Base-by-base conservation (phyloP, 306 rosid genomes). In the Trichosanthes cucumerina region DNA sequence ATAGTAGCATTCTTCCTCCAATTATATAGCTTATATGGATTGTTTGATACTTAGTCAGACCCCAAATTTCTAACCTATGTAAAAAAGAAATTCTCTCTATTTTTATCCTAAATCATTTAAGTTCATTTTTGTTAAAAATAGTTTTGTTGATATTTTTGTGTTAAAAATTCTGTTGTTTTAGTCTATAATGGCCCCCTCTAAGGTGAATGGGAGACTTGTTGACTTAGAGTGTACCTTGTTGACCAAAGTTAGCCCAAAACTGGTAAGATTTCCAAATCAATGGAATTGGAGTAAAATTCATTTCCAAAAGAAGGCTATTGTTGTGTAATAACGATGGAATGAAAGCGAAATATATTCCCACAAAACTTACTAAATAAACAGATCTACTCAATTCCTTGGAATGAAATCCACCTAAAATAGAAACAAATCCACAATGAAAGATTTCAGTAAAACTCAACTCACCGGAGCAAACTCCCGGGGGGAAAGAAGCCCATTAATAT, bases 381-480 rank as follows among this genome's bases (percentile, higher is more conserved):
- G 1, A 31, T 63, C 38, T 5, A 59, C 18, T 26, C 43, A 13
- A 12, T 63, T 63, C 36, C 39, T 31, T 63, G 28, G 12, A 13
- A 21, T n/a, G 28, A 54, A 54, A 57, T 44, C 15, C 15, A 13
- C 4, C 1, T 5, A 56, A n/a, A n/a, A 54, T 5, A 4, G 9
- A 54, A 18, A 19, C 21, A 54, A 4, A 19, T 63, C 23, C 4
- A 66, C 7, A 36, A 38, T 1, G 28, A 11, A 66, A 66, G 9
- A 19, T 33, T 64, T 65, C 2, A 63, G 44, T 1, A 66, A 36
- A 18, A 66, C 28, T 18, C 2, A 0, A 68, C 75, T 68, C 53
- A 68, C 75, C 31, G 75, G 75, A 68, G 75, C 75, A 41, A 68
- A 41, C 46, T 68, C 33, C 6, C 28, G 31, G 9, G 75, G 75